These are phyloP conservation scores for Tetratostichococcus sp. DNA, from an alignment of 139 green algal species.

Conservation along the genomic window DNA sequence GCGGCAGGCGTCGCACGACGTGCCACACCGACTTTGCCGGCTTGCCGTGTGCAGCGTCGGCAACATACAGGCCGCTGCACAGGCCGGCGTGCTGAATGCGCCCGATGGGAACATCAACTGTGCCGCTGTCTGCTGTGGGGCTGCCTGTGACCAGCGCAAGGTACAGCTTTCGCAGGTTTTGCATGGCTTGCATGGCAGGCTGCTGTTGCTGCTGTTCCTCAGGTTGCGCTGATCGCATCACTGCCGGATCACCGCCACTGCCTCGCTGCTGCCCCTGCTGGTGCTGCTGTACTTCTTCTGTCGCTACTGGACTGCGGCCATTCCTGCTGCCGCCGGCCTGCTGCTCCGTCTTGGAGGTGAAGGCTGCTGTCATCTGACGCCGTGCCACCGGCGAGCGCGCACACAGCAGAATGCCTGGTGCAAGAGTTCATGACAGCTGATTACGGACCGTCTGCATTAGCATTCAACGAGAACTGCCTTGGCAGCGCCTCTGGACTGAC, in stretches of 20 bases:
- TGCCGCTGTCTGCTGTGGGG: conserved; percentile 6
- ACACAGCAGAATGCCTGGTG: conserved; percentile 38
- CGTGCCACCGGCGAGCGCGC: conserved; percentile 21
- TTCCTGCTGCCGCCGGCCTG: too few species aligned
- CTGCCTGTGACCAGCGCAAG: conserved; percentile 28
- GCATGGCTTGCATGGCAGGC: neutral
- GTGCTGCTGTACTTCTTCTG: neutral
- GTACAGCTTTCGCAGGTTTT: conserved; percentile 35
- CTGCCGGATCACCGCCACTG: too few species aligned
- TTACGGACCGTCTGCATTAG: too few species aligned
- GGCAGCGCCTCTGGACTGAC: neutral
- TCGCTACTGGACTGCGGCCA: too few species aligned
- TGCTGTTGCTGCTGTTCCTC: neutral
- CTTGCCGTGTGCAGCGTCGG: conserved; percentile 26
- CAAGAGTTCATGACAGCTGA: too few species aligned
- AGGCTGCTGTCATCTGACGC: conserved; percentile 20
- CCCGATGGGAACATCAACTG: conserved; percentile 38
- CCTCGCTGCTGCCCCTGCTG: neutral
- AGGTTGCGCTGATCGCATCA: too few species aligned
- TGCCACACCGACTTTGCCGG: conserved; percentile 29
- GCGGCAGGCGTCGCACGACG: conserved; percentile 19
- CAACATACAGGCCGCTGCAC: conserved; percentile 31
- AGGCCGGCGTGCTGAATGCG: conserved; percentile 21
- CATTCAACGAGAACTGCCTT: too few species aligned
- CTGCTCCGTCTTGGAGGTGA: conserved; percentile 3